phyloP scores from a whole-genome alignment of 139 green algal genomes.

The Trebouxia sp. region DNA sequence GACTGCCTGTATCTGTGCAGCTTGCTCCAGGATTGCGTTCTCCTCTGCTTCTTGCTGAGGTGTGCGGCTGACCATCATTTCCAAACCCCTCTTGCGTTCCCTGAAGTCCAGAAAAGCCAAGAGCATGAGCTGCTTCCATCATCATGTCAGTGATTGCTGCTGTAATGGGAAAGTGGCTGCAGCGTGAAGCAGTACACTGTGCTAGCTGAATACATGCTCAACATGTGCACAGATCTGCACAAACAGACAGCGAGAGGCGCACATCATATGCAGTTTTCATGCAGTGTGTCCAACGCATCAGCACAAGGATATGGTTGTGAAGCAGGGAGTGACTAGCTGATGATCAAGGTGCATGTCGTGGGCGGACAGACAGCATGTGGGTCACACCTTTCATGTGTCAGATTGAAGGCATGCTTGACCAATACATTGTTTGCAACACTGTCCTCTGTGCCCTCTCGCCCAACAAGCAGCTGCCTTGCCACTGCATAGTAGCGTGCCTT shows the following conservation, averaged over 20 bases:
- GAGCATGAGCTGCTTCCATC: neutral
- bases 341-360: neutral
- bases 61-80: conserved; percentile 64
- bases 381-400: conserved; percentile 46
- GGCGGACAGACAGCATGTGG: neutral
- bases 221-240: too few species aligned
- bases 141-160: too few species aligned
- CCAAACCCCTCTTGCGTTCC: conserved; percentile 69
- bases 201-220: too few species aligned
- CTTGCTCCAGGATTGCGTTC: conserved; percentile 58
- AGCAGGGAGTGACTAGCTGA: too few species aligned
- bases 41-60: conserved; percentile 67
- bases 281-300: too few species aligned
- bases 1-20: conserved; percentile 55
- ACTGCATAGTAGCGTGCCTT: conserved; percentile 90
- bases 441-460: conserved; percentile 60
- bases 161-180: too few species aligned
- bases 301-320: too few species aligned
- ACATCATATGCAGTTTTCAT: too few species aligned
- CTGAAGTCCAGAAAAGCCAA: conserved; percentile 12
- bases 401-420: conserved; percentile 79
- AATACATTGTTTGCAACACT: conserved; percentile 72
- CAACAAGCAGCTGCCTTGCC: conserved; percentile 71
- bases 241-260: too few species aligned
- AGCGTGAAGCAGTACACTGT: too few species aligned